phyloP scores from a whole-genome alignment of 2,329 filamentous ascomycete genomes.

The Fusarium sp. region DNA sequence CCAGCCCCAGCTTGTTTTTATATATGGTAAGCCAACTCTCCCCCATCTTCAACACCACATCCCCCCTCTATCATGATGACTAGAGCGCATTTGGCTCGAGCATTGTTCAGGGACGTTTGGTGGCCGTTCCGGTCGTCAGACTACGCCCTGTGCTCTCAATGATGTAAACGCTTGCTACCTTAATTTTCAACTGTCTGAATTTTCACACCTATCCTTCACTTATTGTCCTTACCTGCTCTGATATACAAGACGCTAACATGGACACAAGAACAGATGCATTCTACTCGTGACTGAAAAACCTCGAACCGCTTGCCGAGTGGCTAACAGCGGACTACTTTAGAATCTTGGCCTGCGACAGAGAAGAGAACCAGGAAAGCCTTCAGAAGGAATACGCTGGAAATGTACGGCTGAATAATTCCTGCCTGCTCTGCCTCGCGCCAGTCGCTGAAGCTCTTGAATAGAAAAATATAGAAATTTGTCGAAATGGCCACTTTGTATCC shows the following conservation, averaged over 20 bases:
- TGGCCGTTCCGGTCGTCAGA: slow-evolving; percentile 80
- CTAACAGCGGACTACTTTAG: slow-evolving; percentile 61
- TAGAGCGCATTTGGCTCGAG: slow-evolving; percentile 99
- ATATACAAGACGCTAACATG: slow-evolving; percentile 41
- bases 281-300: slow-evolving; percentile 12
- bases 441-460: slow-evolving; percentile 62
- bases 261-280: slow-evolving; percentile 34
- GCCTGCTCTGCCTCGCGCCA: slow-evolving; percentile 40
- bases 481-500: slow-evolving; percentile 95
- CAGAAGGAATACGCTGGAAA: slow-evolving; percentile 83
- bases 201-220: slow-evolving; percentile 9
- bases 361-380: slow-evolving; percentile 86
- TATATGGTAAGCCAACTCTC: slow-evolving; percentile 40
- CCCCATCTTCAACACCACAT: slow-evolving; percentile 12
- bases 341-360: slow-evolving; percentile 92
- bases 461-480: slow-evolving; percentile 87
- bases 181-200: slow-evolving; percentile 80
- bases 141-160: slow-evolving; percentile 76
- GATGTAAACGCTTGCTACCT: slow-evolving; percentile 99
- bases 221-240: slow-evolving; percentile 20
- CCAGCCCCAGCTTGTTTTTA: slow-evolving; percentile 24
- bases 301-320: slow-evolving; percentile 43
- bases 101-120: slow-evolving; percentile 74
- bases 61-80: slow-evolving; percentile 80
- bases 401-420: slow-evolving; percentile 67